Percentiles rank a stretch among this genome's conserved stretches.
phyloP scores from a whole-genome alignment of 2,329 filamentous ascomycete species.

The Colletotrichum lentis region DNA sequence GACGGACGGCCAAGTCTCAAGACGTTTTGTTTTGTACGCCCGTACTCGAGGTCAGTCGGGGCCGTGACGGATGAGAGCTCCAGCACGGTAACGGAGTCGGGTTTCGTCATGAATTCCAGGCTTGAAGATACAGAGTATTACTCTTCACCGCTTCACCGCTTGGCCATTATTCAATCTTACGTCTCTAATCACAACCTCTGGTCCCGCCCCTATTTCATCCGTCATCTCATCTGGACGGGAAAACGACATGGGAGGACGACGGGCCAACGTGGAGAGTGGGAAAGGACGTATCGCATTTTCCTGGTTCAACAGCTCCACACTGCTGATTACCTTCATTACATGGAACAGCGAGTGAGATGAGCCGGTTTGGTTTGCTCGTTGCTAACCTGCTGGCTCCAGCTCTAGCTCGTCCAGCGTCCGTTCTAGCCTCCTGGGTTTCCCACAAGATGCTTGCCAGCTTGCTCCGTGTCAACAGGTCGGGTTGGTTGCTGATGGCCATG shows the following conservation, averaged over 20 bases:
- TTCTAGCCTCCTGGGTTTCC: background rate
- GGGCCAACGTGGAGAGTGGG: background rate
- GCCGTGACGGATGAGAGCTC: background rate
- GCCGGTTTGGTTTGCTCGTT: background rate
- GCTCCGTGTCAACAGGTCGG: background rate
- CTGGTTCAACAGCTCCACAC: slow-evolving; percentile 27
- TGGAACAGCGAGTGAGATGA: slow-evolving; percentile 13
- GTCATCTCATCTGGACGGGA: slow-evolving; percentile 7
- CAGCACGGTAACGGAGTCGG: no score
- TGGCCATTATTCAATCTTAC: background rate
- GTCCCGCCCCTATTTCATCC: background rate
- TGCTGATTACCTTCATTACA: slow-evolving; percentile 35
- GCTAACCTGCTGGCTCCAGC: background rate
- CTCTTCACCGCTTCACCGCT: slow-evolving; percentile 5
- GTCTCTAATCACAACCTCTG: background rate
- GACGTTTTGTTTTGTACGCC: background rate
- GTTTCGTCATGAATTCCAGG: background rate
- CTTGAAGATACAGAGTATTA: background rate
- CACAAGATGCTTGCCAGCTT: background rate
- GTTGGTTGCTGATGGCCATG: background rate
- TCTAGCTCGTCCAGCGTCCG: background rate
- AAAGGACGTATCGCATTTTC: slow-evolving; percentile 28
- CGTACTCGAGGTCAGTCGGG: no score
- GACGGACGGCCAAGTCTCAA: background rate
- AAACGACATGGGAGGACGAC: slow-evolving; percentile 12